Percentiles rank a stretch among this genome's conserved stretches.
Evolutionary conservation across 2,329 filamentous ascomycete genomes (phyloP).

Genomic region (Claviceps pusilla): DNA sequence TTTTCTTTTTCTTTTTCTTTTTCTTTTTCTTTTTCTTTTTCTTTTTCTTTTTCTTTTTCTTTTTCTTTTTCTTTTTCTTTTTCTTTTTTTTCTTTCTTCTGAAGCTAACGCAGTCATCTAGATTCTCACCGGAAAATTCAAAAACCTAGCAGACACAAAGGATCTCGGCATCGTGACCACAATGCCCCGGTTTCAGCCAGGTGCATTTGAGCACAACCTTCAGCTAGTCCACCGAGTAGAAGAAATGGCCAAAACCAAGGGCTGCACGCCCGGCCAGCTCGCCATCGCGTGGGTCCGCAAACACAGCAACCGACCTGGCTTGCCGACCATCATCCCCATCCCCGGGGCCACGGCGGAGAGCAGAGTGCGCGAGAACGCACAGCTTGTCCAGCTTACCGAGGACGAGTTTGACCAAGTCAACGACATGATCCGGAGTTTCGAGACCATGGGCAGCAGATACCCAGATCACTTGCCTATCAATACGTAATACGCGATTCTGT

Average conservation of each 20-base stretch:
- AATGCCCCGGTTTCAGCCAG: constrained; percentile 45
- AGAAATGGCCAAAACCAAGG: constrained; percentile 43
- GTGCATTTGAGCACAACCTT: constrained; percentile 49
- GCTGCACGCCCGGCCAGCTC: constrained; percentile 46
- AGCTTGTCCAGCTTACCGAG: constrained; percentile 30
- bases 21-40: too few relatives aligned
- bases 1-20: too few relatives aligned
- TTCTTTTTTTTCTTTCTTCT: background rate
- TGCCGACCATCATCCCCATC: constrained; percentile 48
- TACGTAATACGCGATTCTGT: background rate
- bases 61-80: background rate
- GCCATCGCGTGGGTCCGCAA: constrained; percentile 49
- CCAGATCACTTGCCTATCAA: constrained; percentile 12
- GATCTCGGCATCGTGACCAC: constrained; percentile 9
- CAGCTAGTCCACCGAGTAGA: constrained; percentile 43
- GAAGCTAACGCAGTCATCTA: constrained; percentile 3
- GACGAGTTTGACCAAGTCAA: constrained; percentile 37
- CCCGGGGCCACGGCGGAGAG: constrained; percentile 44
- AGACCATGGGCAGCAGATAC: constrained; percentile 35
- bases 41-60: too few relatives aligned
- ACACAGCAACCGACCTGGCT: constrained; percentile 33
- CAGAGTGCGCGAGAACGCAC: constrained; percentile 48
- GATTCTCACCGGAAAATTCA: constrained; percentile 17
- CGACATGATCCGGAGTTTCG: constrained; percentile 31
- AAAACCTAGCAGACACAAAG: constrained; percentile 11